Conservation (phyloP, 2,329 filamentous ascomycete genomes). For the Colletotrichum somersetense region DNA sequence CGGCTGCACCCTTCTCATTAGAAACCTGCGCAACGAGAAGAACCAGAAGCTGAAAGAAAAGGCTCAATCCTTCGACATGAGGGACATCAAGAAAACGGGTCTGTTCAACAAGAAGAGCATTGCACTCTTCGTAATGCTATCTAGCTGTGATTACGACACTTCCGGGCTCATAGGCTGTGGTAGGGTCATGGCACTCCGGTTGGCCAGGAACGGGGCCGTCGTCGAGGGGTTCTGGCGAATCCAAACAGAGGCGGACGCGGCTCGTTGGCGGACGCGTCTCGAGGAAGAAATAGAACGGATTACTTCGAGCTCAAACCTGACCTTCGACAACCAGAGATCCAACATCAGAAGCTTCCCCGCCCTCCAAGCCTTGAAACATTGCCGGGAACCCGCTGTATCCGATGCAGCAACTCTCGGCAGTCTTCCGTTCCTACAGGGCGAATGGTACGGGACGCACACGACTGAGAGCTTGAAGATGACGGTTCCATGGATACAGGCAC, state of each 20-base stretch:
- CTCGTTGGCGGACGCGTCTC: slow-evolving; percentile 1
- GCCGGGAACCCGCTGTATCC: neutral
- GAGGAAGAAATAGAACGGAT: neutral
- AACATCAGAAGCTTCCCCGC: slow-evolving; percentile 1
- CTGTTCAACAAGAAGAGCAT: slow-evolving; percentile 10
- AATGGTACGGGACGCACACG: slow-evolving; percentile 9
- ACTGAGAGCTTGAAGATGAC: neutral
- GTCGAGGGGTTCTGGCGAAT: slow-evolving; percentile 12
- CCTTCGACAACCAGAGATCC: neutral
- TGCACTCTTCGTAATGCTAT: neutral
- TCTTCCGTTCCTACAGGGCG: slow-evolving; percentile 3
- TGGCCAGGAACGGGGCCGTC: slow-evolving; percentile 1
- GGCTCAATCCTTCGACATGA: slow-evolving; percentile 25
- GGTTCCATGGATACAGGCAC: slow-evolving; percentile 5
- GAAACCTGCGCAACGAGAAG: slow-evolving; percentile 46
- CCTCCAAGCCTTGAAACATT: neutral
- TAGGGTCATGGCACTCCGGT: neutral
- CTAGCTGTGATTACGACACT: slow-evolving; percentile 43
- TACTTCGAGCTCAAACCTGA: neutral
- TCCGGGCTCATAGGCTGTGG: slow-evolving; percentile 37
- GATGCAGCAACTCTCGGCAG: neutral
- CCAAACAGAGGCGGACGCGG: neutral
- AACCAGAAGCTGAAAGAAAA: slow-evolving; percentile 40
- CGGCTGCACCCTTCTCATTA: slow-evolving; percentile 54
- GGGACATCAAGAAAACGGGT: neutral